Evolutionary conservation across 441 rosid genomes (phyloP).

Genomic region (Erysimum pusillum): DNA sequence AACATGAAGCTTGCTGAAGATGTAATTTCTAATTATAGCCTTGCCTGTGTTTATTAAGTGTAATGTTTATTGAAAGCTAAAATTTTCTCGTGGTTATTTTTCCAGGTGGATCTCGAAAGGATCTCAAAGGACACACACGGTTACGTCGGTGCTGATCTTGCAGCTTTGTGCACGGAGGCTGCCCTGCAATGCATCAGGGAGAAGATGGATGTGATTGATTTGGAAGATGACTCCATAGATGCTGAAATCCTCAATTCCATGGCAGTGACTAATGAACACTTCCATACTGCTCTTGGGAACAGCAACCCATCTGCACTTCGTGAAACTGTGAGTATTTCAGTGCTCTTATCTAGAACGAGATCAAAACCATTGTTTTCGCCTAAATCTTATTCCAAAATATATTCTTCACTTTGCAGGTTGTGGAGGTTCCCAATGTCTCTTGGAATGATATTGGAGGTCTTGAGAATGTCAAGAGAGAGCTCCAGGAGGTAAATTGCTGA

Average conservation of each 20-base stretch:
- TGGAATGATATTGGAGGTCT: conserved; percentile 72
- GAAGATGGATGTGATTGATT: conserved; percentile 68
- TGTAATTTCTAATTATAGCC: conserved; percentile 33
- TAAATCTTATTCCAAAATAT: background rate
- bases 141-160: conserved; percentile 69
- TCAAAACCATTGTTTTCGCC: background rate
- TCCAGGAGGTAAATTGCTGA: conserved; percentile 56
- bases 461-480: conserved; percentile 69
- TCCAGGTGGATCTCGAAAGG: conserved; percentile 68
- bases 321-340: conserved; percentile 65
- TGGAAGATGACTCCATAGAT: conserved; percentile 67
- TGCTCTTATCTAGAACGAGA: too few relatives aligned
- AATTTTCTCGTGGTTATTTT: background rate
- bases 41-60: background rate
- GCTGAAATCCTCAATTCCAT: conserved; percentile 68
- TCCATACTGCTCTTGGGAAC: conserved; percentile 65
- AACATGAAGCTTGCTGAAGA: conserved; percentile 58
- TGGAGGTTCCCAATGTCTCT: conserved; percentile 68
- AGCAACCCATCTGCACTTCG: conserved; percentile 71
- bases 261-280: conserved; percentile 70
- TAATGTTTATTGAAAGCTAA: conserved; percentile 31
- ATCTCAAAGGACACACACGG: conserved; percentile 67
- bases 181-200: conserved; percentile 69
- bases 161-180: conserved; percentile 68
- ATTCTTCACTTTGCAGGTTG: conserved; percentile 51